Percentiles rank a stretch among this genome's conserved stretches.
Conservation (phyloP, 2,329 filamentous ascomycete species). For the Coniella lustricola region DNA sequence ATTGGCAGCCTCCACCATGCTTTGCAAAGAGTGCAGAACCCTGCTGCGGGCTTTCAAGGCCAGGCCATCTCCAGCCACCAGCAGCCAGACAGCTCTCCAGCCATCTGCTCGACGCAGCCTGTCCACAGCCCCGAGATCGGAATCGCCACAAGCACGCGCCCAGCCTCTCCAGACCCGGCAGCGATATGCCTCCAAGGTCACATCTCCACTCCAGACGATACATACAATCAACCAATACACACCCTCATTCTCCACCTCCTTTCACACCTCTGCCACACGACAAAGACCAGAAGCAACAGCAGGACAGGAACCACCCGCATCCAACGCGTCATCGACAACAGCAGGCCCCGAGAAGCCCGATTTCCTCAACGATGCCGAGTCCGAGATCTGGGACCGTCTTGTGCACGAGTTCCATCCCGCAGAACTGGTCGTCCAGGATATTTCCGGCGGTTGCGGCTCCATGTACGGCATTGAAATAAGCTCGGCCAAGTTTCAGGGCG, state of each 20-base stretch:
- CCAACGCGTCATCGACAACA: conserved; percentile 1
- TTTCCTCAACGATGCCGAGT: conserved; percentile 49
- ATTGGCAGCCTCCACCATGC: conserved; percentile 1
- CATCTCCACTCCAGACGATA: background rate
- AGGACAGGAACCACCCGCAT: conserved; percentile 14
- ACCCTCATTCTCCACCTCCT: background rate
- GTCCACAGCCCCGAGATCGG: background rate
- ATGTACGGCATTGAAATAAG: conserved; percentile 82
- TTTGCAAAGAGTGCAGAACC: conserved; percentile 9
- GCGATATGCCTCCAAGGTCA: no score
- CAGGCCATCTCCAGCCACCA: background rate
- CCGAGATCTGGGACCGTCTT: conserved; percentile 50
- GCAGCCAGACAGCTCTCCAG: background rate
- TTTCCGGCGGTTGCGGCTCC: conserved; percentile 76
- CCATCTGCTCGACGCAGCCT: background rate
- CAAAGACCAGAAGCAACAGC: conserved; percentile 23
- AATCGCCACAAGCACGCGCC: background rate
- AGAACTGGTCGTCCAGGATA: conserved; percentile 62
- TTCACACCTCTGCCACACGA: conserved; percentile 22
- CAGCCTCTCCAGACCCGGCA: no score
- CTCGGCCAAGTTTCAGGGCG: conserved; percentile 62
- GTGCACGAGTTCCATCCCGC: conserved; percentile 42
- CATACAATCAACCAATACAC: no score
- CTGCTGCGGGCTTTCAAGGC: conserved; percentile 2
- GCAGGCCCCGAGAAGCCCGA: conserved; percentile 36